Evolutionary conservation across 352 stramenopile species (phyloP).

Genomic region (Globisporangium cylindrosporum): DNA sequence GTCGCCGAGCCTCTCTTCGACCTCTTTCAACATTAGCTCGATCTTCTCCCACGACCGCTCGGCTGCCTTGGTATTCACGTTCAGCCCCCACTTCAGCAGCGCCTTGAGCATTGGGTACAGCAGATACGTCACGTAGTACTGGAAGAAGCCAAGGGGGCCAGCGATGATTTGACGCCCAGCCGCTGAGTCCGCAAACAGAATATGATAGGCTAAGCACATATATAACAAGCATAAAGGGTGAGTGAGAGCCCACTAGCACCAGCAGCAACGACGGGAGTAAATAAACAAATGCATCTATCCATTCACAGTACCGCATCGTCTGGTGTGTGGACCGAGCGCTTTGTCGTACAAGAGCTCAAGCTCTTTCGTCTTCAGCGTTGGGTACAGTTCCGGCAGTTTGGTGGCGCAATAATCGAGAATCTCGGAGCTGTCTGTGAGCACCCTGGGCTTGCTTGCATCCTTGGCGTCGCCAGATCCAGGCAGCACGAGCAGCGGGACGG

Average conservation of each 20-base stretch:
- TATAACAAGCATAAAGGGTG: neutral
- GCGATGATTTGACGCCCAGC: constrained; percentile 24
- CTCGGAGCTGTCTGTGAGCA: constrained; percentile 38
- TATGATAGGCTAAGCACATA: constrained; percentile 27
- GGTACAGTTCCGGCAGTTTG: constrained; percentile 32
- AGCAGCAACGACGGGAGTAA: neutral
- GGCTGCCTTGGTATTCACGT: constrained; percentile 28
- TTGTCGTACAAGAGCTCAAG: constrained; percentile 43
- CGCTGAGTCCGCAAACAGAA: constrained; percentile 26
- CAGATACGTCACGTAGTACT: constrained; percentile 22
- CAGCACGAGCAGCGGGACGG: constrained; percentile 39
- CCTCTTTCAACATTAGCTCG: constrained; percentile 23
- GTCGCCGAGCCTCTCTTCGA: constrained; percentile 31
- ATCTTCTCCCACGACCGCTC: constrained; percentile 31
- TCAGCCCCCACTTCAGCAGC: constrained; percentile 27
- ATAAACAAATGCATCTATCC: neutral
- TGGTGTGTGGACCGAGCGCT: constrained; percentile 33
- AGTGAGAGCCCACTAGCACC: neutral
- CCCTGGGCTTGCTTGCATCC: neutral
- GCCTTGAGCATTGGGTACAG: constrained; percentile 31
- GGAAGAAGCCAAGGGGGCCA: constrained; percentile 18
- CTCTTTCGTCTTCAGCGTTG: constrained; percentile 29
- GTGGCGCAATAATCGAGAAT: constrained; percentile 45
- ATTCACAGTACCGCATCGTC: constrained; percentile 24
- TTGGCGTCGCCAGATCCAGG: constrained; percentile 9